These are phyloP conservation scores for Ulota crispa DNA, from an alignment of 225 moss, liverwort and hornwort genomes.

Conservation along the genomic window DNA sequence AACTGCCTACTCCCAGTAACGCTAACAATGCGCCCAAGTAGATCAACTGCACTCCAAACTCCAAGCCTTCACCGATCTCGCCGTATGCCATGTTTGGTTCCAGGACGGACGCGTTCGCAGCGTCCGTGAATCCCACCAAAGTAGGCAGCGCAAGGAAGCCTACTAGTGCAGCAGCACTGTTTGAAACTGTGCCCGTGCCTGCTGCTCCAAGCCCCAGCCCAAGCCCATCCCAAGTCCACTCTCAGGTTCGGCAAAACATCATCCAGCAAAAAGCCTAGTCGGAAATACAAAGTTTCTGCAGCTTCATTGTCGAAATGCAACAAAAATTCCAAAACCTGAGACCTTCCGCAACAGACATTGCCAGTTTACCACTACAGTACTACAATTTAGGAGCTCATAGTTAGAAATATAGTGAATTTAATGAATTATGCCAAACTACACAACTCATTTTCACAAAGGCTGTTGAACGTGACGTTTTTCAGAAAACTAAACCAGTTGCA, in stretches of 20 bases:
- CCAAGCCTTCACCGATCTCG: constrained; percentile 71
- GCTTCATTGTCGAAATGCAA: neutral
- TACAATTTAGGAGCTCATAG: neutral
- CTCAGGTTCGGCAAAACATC: neutral
- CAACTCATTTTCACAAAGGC: neutral
- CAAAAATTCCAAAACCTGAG: neutral
- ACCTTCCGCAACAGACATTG: neutral
- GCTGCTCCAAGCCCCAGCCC: constrained; percentile 10
- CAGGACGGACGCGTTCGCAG: constrained; percentile 29
- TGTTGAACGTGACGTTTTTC: neutral
- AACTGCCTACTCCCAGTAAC: constrained; percentile 78
- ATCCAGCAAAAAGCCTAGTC: neutral
- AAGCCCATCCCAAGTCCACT: neutral
- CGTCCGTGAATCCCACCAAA: constrained; percentile 30
- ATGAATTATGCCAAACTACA: no score
- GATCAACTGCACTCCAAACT: constrained; percentile 78
- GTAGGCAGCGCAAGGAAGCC: constrained; percentile 38
- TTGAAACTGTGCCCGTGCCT: constrained; percentile 18
- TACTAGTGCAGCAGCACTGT: constrained; percentile 15
- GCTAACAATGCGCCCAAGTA: constrained; percentile 70
- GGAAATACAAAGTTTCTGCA: neutral
- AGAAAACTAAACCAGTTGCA: neutral
- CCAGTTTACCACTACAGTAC: neutral
- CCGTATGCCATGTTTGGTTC: constrained; percentile 63
- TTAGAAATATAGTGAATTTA: neutral